Evolutionary conservation across 2,329 filamentous ascomycete genomes (phyloP).

Genomic region (Pyrenochaeta sp.): DNA sequence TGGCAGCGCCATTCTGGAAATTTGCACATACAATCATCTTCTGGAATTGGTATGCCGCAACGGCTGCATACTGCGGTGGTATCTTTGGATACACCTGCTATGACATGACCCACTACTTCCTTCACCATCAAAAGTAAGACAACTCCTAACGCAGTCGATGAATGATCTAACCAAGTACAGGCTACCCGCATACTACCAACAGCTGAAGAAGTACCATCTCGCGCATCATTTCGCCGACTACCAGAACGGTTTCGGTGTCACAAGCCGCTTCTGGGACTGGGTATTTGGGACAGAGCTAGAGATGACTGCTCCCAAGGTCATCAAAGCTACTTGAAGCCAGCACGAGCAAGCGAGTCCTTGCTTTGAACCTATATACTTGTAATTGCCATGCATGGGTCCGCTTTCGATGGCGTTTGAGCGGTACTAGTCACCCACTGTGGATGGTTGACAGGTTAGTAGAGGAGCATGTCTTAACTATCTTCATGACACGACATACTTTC

Average conservation of each 20-base stretch:
- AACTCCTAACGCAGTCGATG: not conserved
- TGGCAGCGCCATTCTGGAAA: constrained; percentile 92
- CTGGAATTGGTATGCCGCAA: constrained; percentile 84
- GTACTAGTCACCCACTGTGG: constrained; percentile 7
- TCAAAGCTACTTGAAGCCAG: constrained; percentile 51
- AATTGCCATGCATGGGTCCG: constrained; percentile 7
- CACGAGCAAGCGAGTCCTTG: not conserved
- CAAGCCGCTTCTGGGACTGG: constrained; percentile 93
- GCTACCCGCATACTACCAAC: constrained; percentile 87
- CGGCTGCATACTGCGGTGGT: constrained; percentile 83
- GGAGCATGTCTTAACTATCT: constrained; percentile 5
- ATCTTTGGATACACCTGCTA: constrained; percentile 97
- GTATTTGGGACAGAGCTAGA: constrained; percentile 89
- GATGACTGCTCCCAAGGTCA: constrained; percentile 57
- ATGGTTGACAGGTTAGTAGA: not conserved
- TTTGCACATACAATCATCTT: constrained; percentile 83
- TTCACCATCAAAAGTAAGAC: constrained; percentile 86
- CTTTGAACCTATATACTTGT: constrained; percentile 1
- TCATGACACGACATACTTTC: constrained; percentile 2
- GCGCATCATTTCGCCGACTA: constrained; percentile 98
- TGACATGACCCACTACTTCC: constrained; percentile 97
- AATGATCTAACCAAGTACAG: constrained; percentile 46
- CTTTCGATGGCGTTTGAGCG: constrained; percentile 17
- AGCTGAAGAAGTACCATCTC: constrained; percentile 96
- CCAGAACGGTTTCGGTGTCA: constrained; percentile 96